Base-by-base conservation (phyloP, 1,284 basidiomycete species). In the Meira miltonrushii region DNA sequence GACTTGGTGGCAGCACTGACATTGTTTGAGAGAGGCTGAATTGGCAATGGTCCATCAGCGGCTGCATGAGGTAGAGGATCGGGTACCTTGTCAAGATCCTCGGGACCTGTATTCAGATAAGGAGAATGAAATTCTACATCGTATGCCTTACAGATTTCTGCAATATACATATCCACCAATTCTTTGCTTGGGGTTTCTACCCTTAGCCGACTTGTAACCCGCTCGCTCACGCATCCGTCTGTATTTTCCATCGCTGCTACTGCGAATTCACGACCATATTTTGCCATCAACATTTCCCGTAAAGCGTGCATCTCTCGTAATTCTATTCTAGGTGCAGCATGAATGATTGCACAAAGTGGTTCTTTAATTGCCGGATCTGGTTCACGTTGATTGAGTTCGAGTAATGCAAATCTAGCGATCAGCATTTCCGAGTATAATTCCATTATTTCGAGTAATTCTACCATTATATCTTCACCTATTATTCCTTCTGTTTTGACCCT, bases 371-470 rank as follows among this genome's bases (percentile, higher is more conserved):
- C 85, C 8, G 87, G 84, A 78, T 97, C 93, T 10, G 93, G 92
- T 74, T 90, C 88, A 84, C 85, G 39, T 84, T 82, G 68, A 88
- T 91, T 70, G 38, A 39, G 33, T n/a, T 98, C 94, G 55, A 97
- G 83, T 17, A 97, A 80, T 8, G 90, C 89, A 74, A 97, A 97
- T 37, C 94, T 85, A 5, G 93, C 90, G 23, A 93, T 83, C n/a
- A 97, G 80, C 17, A 92, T 85, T 76, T 98, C 94, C 63, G 87
- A 87, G 77, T 96, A 97, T 9, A 97, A 84, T 81, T 97, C 93
- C 40, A 98, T 82, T 5, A 97, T 81, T 77, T 98, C 93, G 44
- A 97, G 67, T 15, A 75, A 64, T 58, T 77, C 69, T 8, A 72
- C 61, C 44, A 74, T 40, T 21, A 91, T 84, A 73, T 93, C 91